phyloP scores from a whole-genome alignment of 2,329 filamentous ascomycete genomes.

The Penicillium vulpinum region DNA sequence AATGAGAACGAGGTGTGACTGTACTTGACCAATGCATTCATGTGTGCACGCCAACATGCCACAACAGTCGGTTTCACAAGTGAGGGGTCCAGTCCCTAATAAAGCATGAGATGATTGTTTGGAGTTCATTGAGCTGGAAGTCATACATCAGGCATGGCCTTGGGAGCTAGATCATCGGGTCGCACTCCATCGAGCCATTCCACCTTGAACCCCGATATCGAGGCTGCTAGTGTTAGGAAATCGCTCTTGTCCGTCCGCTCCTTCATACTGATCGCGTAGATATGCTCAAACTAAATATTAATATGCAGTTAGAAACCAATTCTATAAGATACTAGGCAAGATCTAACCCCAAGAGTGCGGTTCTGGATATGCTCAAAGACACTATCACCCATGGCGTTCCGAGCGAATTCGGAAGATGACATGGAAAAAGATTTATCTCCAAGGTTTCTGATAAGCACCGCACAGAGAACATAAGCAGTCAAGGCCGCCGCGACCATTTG shows the following conservation, averaged over 20 bases:
- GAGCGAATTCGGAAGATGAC: neutral
- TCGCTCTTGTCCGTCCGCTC: constrained; percentile 54
- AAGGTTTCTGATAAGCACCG: neutral
- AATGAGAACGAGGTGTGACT: neutral
- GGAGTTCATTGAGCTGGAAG: neutral
- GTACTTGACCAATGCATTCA: constrained; percentile 39
- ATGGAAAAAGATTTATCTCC: neutral
- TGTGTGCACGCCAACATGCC: constrained; percentile 46
- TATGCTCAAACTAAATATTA: constrained; percentile 41
- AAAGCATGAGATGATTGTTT: constrained; percentile 4
- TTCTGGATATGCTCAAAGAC: constrained; percentile 26
- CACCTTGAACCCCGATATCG: constrained; percentile 45
- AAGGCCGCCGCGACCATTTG: neutral
- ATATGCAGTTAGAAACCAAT: neutral
- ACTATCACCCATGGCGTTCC: neutral
- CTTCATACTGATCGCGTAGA: constrained; percentile 51
- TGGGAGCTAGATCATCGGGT: constrained; percentile 44
- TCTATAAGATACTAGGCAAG: neutral
- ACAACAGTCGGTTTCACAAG: constrained; percentile 32
- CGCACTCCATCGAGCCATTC: constrained; percentile 49
- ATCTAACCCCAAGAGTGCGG: constrained; percentile 29
- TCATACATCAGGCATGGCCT: constrained; percentile 43
- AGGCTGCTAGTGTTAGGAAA: constrained; percentile 46
- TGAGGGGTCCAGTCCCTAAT: constrained; percentile 14
- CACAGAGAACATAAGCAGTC: neutral